Percentiles rank a stretch among this genome's conserved stretches.
Evolutionary conservation across 2,329 filamentous ascomycete genomes (phyloP).

Genomic region (Calonectria honghensis): DNA sequence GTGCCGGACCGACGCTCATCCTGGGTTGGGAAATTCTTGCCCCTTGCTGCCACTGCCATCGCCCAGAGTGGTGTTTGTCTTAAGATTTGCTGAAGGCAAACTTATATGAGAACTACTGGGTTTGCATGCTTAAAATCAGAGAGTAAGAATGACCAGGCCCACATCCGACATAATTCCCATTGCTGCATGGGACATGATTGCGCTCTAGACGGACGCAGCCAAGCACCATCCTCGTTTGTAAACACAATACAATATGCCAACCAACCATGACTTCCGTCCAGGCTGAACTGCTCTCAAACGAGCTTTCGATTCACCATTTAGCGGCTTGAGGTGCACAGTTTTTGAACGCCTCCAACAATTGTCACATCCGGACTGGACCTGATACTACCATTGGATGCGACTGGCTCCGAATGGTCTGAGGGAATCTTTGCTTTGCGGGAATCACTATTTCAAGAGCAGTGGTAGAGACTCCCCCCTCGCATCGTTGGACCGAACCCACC

Average conservation of each 20-base stretch:
- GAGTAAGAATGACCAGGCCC: not conserved
- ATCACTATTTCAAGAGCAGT: not conserved
- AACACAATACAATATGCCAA: not conserved
- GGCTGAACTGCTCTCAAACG: not conserved
- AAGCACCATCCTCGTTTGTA: not conserved
- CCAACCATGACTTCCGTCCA: not conserved
- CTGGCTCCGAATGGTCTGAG: not conserved
- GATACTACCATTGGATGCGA: not conserved
- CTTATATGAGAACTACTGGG: too few species aligned
- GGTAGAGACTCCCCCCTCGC: conserved; percentile 4
- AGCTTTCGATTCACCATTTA: not conserved
- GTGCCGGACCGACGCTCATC: conserved; percentile 2
- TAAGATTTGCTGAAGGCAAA: not conserved
- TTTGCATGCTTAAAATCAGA: not conserved
- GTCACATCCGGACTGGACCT: conserved; percentile 5
- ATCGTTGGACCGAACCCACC: conserved; percentile 20
- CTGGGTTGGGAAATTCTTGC: not conserved
- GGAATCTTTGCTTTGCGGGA: not conserved
- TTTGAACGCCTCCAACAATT: not conserved
- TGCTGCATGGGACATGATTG: not conserved
- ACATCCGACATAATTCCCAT: not conserved
- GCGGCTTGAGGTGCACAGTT: not conserved
- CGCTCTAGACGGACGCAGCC: not conserved
- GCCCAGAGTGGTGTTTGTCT: not conserved
- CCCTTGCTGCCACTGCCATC: not conserved